phyloP scores from a whole-genome alignment of 495 filamentous ascomycete genomes.

The Sabuloglossum arenarium region DNA sequence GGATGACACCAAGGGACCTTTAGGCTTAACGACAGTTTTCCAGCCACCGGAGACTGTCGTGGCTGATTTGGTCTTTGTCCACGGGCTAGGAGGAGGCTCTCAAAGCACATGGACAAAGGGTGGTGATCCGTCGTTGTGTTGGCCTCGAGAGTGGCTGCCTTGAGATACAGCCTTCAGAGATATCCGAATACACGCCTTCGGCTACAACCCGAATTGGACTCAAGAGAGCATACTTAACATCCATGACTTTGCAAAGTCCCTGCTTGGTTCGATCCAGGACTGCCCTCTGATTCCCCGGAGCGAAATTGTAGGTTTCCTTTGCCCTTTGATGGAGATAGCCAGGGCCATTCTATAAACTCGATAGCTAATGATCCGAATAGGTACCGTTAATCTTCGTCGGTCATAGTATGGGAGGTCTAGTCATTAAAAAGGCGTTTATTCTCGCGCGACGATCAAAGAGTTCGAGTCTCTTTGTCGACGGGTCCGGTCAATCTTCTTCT shows the following conservation, averaged over 20 bases:
- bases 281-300: constrained; percentile 10
- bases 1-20: not conserved
- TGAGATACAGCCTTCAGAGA: not conserved
- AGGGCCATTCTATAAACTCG: not conserved
- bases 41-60: not conserved
- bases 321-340: not conserved
- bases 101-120: constrained; percentile 17
- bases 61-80: constrained; percentile 19
- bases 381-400: constrained; percentile 24
- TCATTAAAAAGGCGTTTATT: constrained; percentile 25
- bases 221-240: constrained; percentile 20
- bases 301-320: constrained; percentile 2
- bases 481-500: constrained; percentile 26
- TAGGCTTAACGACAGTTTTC: not conserved
- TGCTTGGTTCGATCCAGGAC: constrained; percentile 21
- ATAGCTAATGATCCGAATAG: constrained; percentile 9
- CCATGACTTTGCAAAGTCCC: constrained; percentile 22
- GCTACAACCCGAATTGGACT: constrained; percentile 14
- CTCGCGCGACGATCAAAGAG: constrained; percentile 9
- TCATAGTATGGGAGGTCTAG: constrained; percentile 32
- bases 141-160: not conserved
- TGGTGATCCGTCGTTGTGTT: constrained; percentile 4
- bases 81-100: constrained; percentile 19
- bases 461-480: constrained; percentile 14
- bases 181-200: not conserved